phyloP scores from a whole-genome alignment of 306 rosid genomes.

The cucumber (Cucumis sativus) region DNA sequence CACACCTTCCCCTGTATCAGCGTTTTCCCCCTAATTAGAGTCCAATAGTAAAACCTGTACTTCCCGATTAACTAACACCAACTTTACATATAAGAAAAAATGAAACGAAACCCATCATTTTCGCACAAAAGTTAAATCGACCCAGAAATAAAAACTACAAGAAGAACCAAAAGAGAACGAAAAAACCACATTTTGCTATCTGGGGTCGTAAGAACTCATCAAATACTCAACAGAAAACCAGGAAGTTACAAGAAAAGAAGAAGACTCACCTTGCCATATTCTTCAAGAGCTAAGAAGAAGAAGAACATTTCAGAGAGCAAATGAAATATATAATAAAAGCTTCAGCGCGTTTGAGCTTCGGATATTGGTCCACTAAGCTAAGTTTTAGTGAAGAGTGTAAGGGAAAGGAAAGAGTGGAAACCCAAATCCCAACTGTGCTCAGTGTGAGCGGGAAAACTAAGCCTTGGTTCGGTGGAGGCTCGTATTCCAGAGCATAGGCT shows the following conservation, averaged over 20 bases:
- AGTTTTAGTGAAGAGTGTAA: constrained; percentile 6
- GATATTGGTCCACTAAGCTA: constrained; percentile 17
- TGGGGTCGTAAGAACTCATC: background rate
- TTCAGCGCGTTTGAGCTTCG: constrained; percentile 6
- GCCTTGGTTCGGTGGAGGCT: constrained; percentile 14
- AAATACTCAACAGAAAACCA: background rate
- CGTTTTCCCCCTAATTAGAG: background rate
- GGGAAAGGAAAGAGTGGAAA: background rate
- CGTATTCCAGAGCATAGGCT: constrained; percentile 12
- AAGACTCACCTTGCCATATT: background rate
- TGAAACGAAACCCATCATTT: background rate
- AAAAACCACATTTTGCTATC: background rate
- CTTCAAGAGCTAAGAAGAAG: background rate
- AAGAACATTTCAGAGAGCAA: background rate
- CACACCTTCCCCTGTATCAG: background rate
- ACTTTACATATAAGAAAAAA: background rate
- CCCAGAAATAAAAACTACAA: background rate
- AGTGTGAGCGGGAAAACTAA: constrained; percentile 59
- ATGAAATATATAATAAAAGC: background rate
- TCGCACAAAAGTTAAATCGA: background rate
- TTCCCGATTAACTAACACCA: background rate
- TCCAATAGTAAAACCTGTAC: background rate
- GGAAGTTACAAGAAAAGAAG: background rate
- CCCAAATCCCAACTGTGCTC: background rate
- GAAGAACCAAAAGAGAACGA: background rate